Base-by-base conservation (phyloP, 73 alveolate genomes). In the Paraurostyla sp. region DNA sequence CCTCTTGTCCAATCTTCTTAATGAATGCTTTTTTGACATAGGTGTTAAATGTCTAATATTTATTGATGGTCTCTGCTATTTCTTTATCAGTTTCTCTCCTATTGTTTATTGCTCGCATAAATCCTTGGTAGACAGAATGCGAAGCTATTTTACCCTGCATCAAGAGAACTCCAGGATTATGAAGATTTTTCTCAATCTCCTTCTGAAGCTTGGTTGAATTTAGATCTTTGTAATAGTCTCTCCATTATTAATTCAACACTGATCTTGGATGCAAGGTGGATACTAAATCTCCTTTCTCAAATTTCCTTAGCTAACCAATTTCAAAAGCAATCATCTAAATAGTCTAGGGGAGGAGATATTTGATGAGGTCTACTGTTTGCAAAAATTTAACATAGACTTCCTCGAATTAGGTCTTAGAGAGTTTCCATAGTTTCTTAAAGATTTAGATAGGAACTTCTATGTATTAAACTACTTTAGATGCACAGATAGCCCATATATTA, bases 101-200 rank as follows among this genome's bases (percentile, higher is more conserved):
- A 16, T 25, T 73, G 30, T 57, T 73, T 2, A 73, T 32, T 16
- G 87, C 71, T 48, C 56, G 41, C 87, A 73, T 73, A 50, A 32
- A 50, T 1, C 87, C 87, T 33, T 73, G 48, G 46, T 73, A 73
- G 32, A 73, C 68, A 45, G 87, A 73, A 0, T 51, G 87, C 11
- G 46, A 38, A 38, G 16, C 42, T 6, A 23, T 65, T 40, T 65
- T 65, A 11, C 82, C 82, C 9, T 56, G 33, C 32, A 38, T 11
- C 1, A 38, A 33, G 0, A 65, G 1, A 2, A 65, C 36, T 16
- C 41, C 82, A 13, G 59, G 22, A 2, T 73, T 56, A 22, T 45
- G 30, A 0, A 73, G 87, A 30, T 73, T 50, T 48, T 73, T 73
- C 71, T 73, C 87, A 13, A 78, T 78, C 59, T 78, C 76, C 33